These are phyloP conservation scores for Saccharomyces pastorianus DNA, from an alignment of 1,139 yeast genomes.

Conservation along the genomic window DNA sequence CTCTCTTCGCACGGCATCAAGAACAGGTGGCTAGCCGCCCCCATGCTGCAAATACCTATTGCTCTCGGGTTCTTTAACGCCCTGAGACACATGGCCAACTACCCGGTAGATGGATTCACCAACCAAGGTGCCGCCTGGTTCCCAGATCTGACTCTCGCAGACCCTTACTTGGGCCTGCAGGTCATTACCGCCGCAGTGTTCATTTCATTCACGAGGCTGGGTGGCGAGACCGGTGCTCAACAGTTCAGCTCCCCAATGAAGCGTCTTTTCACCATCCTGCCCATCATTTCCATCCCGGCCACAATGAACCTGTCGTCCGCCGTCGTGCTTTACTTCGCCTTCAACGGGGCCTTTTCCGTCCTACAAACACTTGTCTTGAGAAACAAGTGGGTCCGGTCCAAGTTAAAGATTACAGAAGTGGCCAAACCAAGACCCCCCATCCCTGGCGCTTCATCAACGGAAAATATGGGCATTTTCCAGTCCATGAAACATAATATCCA, in stretches of 20 bases:
- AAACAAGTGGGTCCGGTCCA: constrained; percentile 47
- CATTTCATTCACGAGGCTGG: constrained; percentile 65
- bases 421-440: constrained; percentile 34
- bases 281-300: constrained; percentile 73
- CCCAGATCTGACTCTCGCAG: constrained; percentile 67
- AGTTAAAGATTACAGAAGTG: constrained; percentile 59
- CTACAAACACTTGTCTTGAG: constrained; percentile 62
- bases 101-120: constrained; percentile 76
- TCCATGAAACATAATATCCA: constrained; percentile 58
- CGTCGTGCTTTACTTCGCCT: constrained; percentile 75
- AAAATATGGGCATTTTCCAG: constrained; percentile 39
- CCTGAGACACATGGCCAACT: constrained; percentile 72
- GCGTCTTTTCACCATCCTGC: constrained; percentile 64
- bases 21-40: constrained; percentile 64
- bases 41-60: constrained; percentile 66
- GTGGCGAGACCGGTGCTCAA: constrained; percentile 87
- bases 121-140: constrained; percentile 83
- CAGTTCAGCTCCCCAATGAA: constrained; percentile 64
- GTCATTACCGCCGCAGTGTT: constrained; percentile 75
- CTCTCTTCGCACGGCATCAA: constrained; percentile 66
- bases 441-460: constrained; percentile 38
- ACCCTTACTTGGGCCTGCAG: constrained; percentile 87
- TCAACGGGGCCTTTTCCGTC: constrained; percentile 68
- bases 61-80: constrained; percentile 89
- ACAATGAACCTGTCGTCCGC: constrained; percentile 84